Evolutionary conservation across 139 green algal species (phyloP), one percentile per base, ranked within the genome.

Genomic region (Chlamydomonas sp.): DNA sequence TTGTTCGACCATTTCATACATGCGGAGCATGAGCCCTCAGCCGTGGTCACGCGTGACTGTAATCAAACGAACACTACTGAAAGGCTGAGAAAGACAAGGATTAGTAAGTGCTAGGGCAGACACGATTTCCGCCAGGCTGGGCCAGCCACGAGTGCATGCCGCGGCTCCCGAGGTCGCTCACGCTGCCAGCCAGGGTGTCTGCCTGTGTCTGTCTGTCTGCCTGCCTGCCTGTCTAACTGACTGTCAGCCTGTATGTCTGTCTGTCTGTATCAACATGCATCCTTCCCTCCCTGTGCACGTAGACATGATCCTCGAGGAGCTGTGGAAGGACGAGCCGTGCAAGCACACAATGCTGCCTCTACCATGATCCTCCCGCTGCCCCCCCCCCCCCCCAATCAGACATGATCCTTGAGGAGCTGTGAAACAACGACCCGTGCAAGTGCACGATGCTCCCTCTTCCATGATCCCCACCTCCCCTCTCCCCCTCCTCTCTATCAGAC

Each of bases 291-390:
- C 24, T 13, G 6, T 6, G n/a, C 24, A 28, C 54, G 8, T 63
- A 81, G 88, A 92, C 54, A 61, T 63, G n/a, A 82, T 94, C 33
- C 69, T 94, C 16, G 70, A 83, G 67, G 84, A 92, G 78, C 80
- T 94, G 28, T 91, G 84, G 83, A 74, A 83, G 22, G 88, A 94
- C 58, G 72, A 79, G 30, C 72, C 63, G 28, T 86, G 85, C 60
- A 67, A 64, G 6, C 49, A 39, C n/a, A 75, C 70, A 59, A 79
- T 5, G 58, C 58, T 36, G 22, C 33, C 3, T 50, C 67, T n/a
- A 13, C 31, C 16, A 20, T 10, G 5, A 54, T n/a, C 13, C 20
- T 26, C 43, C 43, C 20, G 16, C 43, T 20, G 16, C 43, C 43
- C 43, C 43, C 43, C 43, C 43, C 67, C 81, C 16, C 13, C 28